Percentiles rank a stretch among this genome's conserved stretches.
Evolutionary conservation across 257 asterid species (phyloP).

Genomic region (Ballota nigra): DNA sequence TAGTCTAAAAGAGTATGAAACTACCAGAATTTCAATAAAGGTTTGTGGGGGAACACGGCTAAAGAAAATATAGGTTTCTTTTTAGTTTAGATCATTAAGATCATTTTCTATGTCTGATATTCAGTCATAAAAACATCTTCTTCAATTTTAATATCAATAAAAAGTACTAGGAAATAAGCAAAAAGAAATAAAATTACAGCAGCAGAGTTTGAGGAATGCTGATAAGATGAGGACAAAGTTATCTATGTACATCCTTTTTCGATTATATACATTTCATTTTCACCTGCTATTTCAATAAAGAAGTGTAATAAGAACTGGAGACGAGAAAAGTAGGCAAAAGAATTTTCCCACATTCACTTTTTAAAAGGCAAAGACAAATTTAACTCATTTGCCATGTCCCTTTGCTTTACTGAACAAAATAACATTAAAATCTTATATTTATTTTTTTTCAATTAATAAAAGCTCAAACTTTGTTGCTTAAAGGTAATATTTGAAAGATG

Average conservation of each 20-base stretch:
- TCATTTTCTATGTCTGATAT: slow-evolving; percentile 12
- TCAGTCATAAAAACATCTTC: not conserved
- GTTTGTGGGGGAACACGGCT: not conserved
- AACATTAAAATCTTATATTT: not conserved
- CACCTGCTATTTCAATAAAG: not conserved
- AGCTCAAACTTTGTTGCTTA: not conserved
- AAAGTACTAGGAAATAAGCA: not conserved
- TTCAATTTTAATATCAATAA: not conserved
- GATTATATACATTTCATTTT: not conserved
- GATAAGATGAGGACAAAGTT: not conserved
- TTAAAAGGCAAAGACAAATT: not conserved
- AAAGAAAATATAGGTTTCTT: not conserved
- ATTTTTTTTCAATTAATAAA: not conserved
- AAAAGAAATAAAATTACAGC: not conserved
- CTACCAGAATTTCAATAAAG: not conserved
- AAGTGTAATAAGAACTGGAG: not conserved
- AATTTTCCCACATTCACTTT: not conserved
- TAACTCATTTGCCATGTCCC: not conserved
- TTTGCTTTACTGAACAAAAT: not conserved
- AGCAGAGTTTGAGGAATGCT: not conserved
- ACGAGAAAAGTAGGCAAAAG: not conserved
- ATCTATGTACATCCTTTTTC: not conserved
- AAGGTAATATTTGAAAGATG: slow-evolving; percentile 2
- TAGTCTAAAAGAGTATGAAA: not conserved
- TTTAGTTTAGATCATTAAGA: not conserved